Conservation (phyloP, 805 yeast species). For the Lachancea sp. region DNA sequence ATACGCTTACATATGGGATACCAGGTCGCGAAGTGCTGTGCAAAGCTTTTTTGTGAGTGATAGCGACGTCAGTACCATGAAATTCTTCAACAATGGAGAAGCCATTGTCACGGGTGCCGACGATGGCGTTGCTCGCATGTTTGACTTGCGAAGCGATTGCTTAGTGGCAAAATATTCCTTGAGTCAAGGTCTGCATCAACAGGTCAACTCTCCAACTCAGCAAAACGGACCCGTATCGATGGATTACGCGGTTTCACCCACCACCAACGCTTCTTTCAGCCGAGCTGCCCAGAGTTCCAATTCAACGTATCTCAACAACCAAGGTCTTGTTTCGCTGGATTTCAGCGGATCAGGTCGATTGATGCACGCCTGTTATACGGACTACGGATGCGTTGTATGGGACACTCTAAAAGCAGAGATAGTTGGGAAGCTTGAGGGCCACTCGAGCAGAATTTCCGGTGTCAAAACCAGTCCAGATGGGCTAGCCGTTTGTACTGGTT, state of each 20-base stretch:
- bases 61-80: slow-evolving; percentile 57
- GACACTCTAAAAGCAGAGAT: slow-evolving; percentile 61
- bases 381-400: slow-evolving; percentile 70
- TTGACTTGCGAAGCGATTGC: slow-evolving; percentile 74
- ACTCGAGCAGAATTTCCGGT: slow-evolving; percentile 52
- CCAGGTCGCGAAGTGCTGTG: slow-evolving; percentile 42
- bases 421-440: slow-evolving; percentile 63
- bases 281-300: slow-evolving; percentile 12
- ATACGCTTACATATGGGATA: slow-evolving; percentile 60
- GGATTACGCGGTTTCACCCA: slow-evolving; percentile 24
- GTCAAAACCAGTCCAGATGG: slow-evolving; percentile 71
- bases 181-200: slow-evolving; percentile 14
- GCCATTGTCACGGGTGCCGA: slow-evolving; percentile 73
- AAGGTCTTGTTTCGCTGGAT: slow-evolving; percentile 69
- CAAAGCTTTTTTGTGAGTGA: slow-evolving; percentile 50
- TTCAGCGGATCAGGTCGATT: slow-evolving; percentile 70
- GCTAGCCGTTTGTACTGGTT: slow-evolving; percentile 64
- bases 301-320: slow-evolving; percentile 41
- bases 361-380: slow-evolving; percentile 69
- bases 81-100: slow-evolving; percentile 63
- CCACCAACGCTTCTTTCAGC: slow-evolving; percentile 7
- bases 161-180: slow-evolving; percentile 47
- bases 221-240: slow-evolving; percentile 20
- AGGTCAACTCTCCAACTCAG: slow-evolving; percentile 5
- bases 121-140: slow-evolving; percentile 63